A percentile compares a stretch with the other conserved stretches of the same genome.
These are phyloP conservation scores for Xylariaceae sp. DNA, from an alignment of 2,329 filamentous ascomycete species.

Conservation along the genomic window DNA sequence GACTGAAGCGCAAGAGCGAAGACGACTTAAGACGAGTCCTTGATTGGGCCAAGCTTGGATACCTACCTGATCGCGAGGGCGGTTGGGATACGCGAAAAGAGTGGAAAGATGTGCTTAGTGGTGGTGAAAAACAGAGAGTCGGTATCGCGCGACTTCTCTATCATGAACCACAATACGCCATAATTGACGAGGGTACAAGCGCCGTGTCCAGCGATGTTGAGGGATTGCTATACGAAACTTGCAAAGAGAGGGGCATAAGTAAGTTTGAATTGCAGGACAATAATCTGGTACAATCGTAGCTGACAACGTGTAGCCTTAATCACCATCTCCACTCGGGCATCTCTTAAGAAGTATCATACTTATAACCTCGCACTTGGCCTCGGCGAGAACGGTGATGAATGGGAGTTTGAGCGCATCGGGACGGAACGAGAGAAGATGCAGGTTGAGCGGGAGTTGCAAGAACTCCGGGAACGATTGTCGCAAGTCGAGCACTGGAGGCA, in stretches of 20 bases:
- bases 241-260: conserved; percentile 92
- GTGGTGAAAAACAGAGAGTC: conserved; percentile 95
- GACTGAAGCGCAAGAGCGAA: conserved; percentile 69
- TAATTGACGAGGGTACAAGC: conserved; percentile 92
- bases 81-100: conserved; percentile 96
- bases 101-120: conserved; percentile 97
- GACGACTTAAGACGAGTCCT: conserved; percentile 71
- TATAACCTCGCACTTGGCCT: conserved; percentile 82
- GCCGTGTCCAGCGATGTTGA: conserved; percentile 94
- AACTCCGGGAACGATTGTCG: conserved; percentile 71
- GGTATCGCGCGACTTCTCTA: conserved; percentile 86
- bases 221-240: conserved; percentile 84
- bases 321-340: conserved; percentile 90
- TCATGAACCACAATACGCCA: conserved; percentile 89
- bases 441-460: conserved; percentile 83
- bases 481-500: conserved; percentile 81
- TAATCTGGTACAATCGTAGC: background rate
- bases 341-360: conserved; percentile 91
- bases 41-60: conserved; percentile 78
- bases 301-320: conserved; percentile 62
- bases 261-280: conserved; percentile 34
- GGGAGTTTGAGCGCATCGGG: conserved; percentile 90
- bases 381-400: conserved; percentile 75
- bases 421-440: conserved; percentile 89
- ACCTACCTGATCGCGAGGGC: conserved; percentile 85